Base-by-base conservation (phyloP, 768 basidiomycete species). In the Lactifluus volemus region DNA sequence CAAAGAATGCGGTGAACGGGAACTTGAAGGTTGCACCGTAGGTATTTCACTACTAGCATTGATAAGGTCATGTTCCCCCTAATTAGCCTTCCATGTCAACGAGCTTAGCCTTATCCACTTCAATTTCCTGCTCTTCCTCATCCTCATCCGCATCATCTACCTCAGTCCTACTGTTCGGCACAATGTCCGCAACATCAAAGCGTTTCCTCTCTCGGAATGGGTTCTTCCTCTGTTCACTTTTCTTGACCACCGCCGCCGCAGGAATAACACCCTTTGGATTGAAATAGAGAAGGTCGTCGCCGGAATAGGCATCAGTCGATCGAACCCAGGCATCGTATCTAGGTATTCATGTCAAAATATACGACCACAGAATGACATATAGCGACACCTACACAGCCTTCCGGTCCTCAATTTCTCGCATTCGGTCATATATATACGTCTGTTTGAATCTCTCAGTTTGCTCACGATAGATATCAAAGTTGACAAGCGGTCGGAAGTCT, bases 241-340 rank as follows among this genome's bases (percentile, higher is more conserved):
- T 84, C 68, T 78, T 82, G 67, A 90, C 77, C 45, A 92, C 79
- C 4, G 89, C 85, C 4, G 76, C 76, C 0, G 81, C 71, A 0
- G 92, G 93, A 44, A 98, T 85, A 51, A 80, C 79, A 9, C 91
- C 95, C 68, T 83, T 81, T 0, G 82, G 76, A 68, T 92, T 95
- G 62, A 91, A 76, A 67, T 89, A 93, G 34, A 82, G 75, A 49
- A 96, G 77, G 70, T 96, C 93, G 62, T 80, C 78, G 3, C 92
- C 93, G 17, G 78, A 74, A 67, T 93, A 94, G 8, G 77, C 68
- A 68, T 96, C 92, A 36, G 92, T 77, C 25, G 80, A 78, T 49
- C 84, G 83, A 53, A 94, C 77, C 91, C 90, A 98, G 44, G 85
- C 83, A 69, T 93, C 89, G 74, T 88, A 95, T 64, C 87, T 92